Evolutionary conservation across 2,329 filamentous ascomycete species (phyloP), one percentile per base, ranked within the genome.

Genomic region (Aspergillus ochraceoroseus): DNA sequence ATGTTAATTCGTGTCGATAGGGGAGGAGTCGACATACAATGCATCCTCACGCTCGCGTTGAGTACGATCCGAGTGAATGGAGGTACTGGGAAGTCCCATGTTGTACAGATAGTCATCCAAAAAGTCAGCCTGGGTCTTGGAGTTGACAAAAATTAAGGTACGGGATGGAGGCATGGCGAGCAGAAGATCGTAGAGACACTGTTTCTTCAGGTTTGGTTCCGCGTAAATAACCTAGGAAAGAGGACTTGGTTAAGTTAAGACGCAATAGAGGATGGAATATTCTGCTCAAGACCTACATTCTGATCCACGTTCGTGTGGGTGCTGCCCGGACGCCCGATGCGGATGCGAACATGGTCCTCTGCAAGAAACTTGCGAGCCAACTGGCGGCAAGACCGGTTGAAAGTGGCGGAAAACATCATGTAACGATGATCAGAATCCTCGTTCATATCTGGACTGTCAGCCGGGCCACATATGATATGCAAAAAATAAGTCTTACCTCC

Each of bases 371-470:
- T 74, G 43, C 79, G 80, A 7, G 89, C 90, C 9, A 96, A 68
- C 15, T 83, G 74, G 19, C 88, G 86, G 48, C 86, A 80, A 0
- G 70, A 71, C 68, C 85, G 88, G 27, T 89, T 87, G 65, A 98
- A 96, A 0, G 92, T 96, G 1, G 92, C 92, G 0, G 88, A 95
- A 63, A 96, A 96, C 70, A 98, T 83, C 66, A 94, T 74, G 62
- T 78, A 82, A 5, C 71, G 70, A 51, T 82, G 79, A 43, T 83
- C 79, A 5, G 72, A 77, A 55, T 83, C 87, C 41, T 85, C 80
- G 46, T 95, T 94, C 70, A 64, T 80, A 74, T 95, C 70, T 72
- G 14, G 11, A 26, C 35, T 28, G 27, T 47, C 7, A 53, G 37
- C 38, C 43, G n/a, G 14, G 34, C 30, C 41, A 17, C 31, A 30